Evolutionary conservation across 1,139 yeast species (phyloP).

Genomic region (Candida mesenterica): DNA sequence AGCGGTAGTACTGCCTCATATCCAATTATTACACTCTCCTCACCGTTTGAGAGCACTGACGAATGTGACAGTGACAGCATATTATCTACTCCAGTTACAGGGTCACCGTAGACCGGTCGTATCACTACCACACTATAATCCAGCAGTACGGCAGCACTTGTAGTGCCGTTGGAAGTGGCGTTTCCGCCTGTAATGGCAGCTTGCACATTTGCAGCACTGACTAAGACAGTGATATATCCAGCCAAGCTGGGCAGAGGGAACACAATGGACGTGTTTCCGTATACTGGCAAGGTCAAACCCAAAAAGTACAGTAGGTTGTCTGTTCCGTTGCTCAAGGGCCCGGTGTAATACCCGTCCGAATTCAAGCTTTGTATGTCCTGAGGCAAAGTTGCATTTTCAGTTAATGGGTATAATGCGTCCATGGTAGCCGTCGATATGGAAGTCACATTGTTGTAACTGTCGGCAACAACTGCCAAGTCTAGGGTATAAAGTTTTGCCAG

Average conservation of each 20-base stretch:
- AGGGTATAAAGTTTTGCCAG: slow-evolving; percentile 69
- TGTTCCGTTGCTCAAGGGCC: slow-evolving; percentile 52
- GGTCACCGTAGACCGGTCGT: slow-evolving; percentile 26
- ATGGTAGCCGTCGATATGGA: slow-evolving; percentile 28
- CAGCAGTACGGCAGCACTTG: slow-evolving; percentile 8
- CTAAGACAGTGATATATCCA: slow-evolving; percentile 70
- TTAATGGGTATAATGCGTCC: slow-evolving; percentile 53
- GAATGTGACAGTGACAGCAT: slow-evolving; percentile 2
- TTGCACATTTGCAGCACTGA: slow-evolving; percentile 55
- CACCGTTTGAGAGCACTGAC: slow-evolving; percentile 1
- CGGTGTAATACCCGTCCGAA: slow-evolving; percentile 46
- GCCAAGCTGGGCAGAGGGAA: slow-evolving; percentile 56
- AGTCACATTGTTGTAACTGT: slow-evolving; percentile 30
- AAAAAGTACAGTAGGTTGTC: slow-evolving; percentile 30
- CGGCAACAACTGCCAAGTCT: slow-evolving; percentile 37
- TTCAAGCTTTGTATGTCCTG: slow-evolving; percentile 21
- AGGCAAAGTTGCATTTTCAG: slow-evolving; percentile 45
- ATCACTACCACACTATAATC: slow-evolving; percentile 38
- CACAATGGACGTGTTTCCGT: slow-evolving; percentile 69
- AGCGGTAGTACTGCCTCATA: slow-evolving; percentile 38
- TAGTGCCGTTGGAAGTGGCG: slow-evolving; percentile 23
- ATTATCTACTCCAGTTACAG: slow-evolving; percentile 15
- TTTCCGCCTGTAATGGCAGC: slow-evolving; percentile 18
- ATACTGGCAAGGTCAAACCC: slow-evolving; percentile 69
- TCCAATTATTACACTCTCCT: slow-evolving; percentile 22